Conservation (phyloP, 768 basidiomycete genomes). For the Kwoniella pini region DNA sequence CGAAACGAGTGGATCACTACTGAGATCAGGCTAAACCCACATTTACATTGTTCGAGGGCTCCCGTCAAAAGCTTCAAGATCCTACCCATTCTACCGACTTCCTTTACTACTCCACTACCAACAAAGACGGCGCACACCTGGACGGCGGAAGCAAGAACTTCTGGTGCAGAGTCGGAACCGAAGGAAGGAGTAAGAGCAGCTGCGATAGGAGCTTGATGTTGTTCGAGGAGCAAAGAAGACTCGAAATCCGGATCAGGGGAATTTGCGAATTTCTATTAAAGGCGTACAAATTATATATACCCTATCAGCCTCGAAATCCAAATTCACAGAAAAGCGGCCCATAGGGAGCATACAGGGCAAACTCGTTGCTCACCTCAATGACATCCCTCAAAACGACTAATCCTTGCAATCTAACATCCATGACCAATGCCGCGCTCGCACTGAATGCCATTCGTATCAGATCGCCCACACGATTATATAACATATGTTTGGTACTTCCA, state of each 20-base stretch:
- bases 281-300: background rate
- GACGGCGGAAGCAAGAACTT: conserved; percentile 88
- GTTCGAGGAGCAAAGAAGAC: conserved; percentile 84
- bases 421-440: conserved; percentile 92
- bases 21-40: conserved; percentile 56
- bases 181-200: conserved; percentile 96
- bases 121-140: conserved; percentile 94
- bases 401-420: conserved; percentile 89
- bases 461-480: conserved; percentile 84
- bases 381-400: conserved; percentile 85
- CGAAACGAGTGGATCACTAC: too few species aligned
- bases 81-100: conserved; percentile 86
- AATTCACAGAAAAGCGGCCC: too few species aligned
- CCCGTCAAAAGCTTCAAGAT: conserved; percentile 84
- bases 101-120: conserved; percentile 90
- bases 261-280: conserved; percentile 73
- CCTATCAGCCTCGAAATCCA: too few species aligned
- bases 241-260: conserved; percentile 92
- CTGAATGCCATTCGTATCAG: conserved; percentile 98
- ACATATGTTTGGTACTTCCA: conserved; percentile 59
- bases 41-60: conserved; percentile 86
- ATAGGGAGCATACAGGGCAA: background rate
- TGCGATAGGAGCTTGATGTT: conserved; percentile 97
- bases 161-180: conserved; percentile 90
- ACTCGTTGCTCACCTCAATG: conserved; percentile 66